A percentile compares a stretch with the other conserved stretches of the same genome.
Conservation (phyloP, 495 filamentous ascomycete genomes). For the Aspergillus funiculosus region DNA sequence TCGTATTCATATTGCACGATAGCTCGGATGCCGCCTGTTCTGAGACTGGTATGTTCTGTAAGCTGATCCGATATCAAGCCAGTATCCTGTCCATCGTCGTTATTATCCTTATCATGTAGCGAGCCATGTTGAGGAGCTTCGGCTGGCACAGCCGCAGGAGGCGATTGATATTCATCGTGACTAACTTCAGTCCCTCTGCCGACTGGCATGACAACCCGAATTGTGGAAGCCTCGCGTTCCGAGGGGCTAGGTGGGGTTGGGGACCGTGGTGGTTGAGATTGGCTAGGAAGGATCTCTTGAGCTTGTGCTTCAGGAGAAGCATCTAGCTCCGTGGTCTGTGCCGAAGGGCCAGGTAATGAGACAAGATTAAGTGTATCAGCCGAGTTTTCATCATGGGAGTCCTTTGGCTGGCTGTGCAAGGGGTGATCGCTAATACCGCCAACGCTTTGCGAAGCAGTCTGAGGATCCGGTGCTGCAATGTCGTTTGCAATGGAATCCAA, state of each 20-base stretch:
- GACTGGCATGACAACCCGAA: conserved; percentile 84
- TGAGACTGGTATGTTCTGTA: conserved; percentile 30
- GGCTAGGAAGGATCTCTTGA: conserved; percentile 39
- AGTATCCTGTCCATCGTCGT: conserved; percentile 58
- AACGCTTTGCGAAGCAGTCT: conserved; percentile 53
- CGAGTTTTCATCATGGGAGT: conserved; percentile 41
- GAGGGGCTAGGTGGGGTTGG: conserved; percentile 56
- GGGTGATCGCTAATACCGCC: conserved; percentile 71
- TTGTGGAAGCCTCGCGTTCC: conserved; percentile 59
- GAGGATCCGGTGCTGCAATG: conserved; percentile 43
- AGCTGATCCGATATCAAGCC: conserved; percentile 57
- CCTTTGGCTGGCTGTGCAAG: conserved; percentile 62
- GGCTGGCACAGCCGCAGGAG: conserved; percentile 50
- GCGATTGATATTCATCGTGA: conserved; percentile 45
- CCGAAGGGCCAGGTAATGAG: conserved; percentile 68
- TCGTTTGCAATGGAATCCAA: conserved; percentile 51
- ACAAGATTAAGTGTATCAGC: conserved; percentile 50
- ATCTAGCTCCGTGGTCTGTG: conserved; percentile 45
- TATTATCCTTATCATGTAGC: conserved; percentile 57
- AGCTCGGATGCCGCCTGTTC: conserved; percentile 56
- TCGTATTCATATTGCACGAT: conserved; percentile 93
- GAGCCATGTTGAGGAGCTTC: conserved; percentile 53
- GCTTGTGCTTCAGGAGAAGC: conserved; percentile 48
- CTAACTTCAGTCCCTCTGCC: conserved; percentile 51
- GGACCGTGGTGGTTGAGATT: conserved; percentile 55